Conservation (phyloP, 2,329 filamentous ascomycete species). For the Neurospora sp. region DNA sequence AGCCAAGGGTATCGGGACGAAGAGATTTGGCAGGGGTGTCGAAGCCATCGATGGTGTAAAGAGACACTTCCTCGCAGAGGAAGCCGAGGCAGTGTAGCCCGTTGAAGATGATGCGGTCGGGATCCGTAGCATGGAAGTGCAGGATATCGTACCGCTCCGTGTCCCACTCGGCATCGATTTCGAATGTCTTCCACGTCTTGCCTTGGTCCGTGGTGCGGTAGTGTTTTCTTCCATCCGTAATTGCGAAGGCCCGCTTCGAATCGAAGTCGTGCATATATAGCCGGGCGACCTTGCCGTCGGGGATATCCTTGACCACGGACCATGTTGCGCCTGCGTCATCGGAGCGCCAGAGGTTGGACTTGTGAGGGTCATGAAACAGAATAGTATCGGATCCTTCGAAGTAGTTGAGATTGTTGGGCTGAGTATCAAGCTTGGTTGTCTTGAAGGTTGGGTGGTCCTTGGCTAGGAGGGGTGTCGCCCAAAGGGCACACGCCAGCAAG, state of each 20-base stretch:
- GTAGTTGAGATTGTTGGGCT: conserved; percentile 67
- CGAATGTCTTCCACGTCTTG: conserved; percentile 69
- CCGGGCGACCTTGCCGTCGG: conserved; percentile 50
- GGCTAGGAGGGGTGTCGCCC: conserved; percentile 31
- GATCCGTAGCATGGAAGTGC: conserved; percentile 74
- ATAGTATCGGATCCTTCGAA: conserved; percentile 83
- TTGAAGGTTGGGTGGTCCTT: conserved; percentile 58
- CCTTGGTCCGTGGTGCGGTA: conserved; percentile 79
- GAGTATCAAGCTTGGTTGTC: conserved; percentile 54
- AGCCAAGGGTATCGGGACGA: conserved; percentile 60
- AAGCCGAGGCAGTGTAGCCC: conserved; percentile 57
- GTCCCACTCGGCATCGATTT: conserved; percentile 48
- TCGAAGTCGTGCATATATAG: conserved; percentile 74
- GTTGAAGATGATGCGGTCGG: conserved; percentile 78
- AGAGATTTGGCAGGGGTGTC: conserved; percentile 54
- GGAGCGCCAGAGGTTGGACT: conserved; percentile 64
- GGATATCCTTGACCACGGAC: conserved; percentile 55
- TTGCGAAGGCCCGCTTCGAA: conserved; percentile 65
- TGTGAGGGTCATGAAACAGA: conserved; percentile 59
- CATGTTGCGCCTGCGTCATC: conserved; percentile 72
- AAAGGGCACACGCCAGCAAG: conserved; percentile 40
- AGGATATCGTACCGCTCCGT: conserved; percentile 42
- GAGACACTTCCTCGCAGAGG: conserved; percentile 52
- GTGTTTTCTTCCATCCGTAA: conserved; percentile 61
- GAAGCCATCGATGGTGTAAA: conserved; percentile 84